phyloP scores from a whole-genome alignment of 2,329 filamentous ascomycete species.

The Neoscytalidium dimidiatum region DNA sequence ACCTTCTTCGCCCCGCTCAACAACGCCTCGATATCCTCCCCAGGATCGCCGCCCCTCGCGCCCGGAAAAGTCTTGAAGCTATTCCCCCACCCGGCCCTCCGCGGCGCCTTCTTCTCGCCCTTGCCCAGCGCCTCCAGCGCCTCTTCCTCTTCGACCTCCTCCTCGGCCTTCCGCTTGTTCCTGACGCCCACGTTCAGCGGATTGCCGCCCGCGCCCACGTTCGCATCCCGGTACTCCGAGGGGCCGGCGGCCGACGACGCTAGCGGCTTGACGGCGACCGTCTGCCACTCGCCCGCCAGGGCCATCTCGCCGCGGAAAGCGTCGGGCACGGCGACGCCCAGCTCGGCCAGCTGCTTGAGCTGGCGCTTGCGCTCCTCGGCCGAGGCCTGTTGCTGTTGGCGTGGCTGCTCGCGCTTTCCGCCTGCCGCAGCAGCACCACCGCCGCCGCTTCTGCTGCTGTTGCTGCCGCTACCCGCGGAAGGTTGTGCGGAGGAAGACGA shows the following conservation, averaged over 20 bases:
- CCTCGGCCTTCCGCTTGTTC: slow-evolving; percentile 62
- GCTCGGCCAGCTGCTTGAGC: slow-evolving; percentile 80
- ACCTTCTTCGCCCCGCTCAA: slow-evolving; percentile 33
- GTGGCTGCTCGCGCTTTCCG: slow-evolving; percentile 29
- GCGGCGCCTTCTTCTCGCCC: slow-evolving; percentile 50
- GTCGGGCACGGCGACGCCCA: slow-evolving; percentile 84
- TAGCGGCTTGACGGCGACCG: slow-evolving; percentile 50
- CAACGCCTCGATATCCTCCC: slow-evolving; percentile 64
- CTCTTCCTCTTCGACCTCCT: slow-evolving; percentile 64
- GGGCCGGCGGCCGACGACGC: not conserved
- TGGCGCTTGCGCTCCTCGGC: slow-evolving; percentile 76
- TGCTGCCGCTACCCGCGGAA: slow-evolving; percentile 25
- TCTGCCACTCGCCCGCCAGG: slow-evolving; percentile 86
- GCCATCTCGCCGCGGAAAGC: slow-evolving; percentile 79
- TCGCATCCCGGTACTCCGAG: slow-evolving; percentile 33
- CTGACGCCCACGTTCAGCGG: slow-evolving; percentile 56
- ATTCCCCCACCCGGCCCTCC: slow-evolving; percentile 47
- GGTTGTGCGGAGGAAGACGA: slow-evolving; percentile 36
- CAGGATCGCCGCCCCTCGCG: slow-evolving; percentile 45
- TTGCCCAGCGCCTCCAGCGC: slow-evolving; percentile 43
- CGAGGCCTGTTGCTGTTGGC: slow-evolving; percentile 53
- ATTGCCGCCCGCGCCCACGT: slow-evolving; percentile 47
- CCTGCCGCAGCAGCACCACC: slow-evolving; percentile 24
- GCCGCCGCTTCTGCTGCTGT: slow-evolving; percentile 25
- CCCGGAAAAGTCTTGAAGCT: slow-evolving; percentile 49